Evolutionary conservation across 2,329 filamentous ascomycete genomes (phyloP).

Genomic region (Chaetomium sp.): DNA sequence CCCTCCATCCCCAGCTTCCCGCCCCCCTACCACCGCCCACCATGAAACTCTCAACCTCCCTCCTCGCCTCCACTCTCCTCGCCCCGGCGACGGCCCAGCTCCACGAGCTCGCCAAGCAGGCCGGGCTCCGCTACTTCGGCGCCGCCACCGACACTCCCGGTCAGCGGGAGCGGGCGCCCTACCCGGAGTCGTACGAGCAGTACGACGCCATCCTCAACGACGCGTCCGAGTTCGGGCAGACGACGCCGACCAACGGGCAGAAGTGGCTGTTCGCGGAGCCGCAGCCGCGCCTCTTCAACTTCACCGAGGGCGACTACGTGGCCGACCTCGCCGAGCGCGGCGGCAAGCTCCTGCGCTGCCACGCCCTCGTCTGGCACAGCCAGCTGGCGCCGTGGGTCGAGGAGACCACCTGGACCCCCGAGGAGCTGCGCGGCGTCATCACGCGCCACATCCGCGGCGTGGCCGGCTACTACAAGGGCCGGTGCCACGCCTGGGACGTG

Average conservation of each 20-base stretch:
- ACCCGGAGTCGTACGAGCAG: conserved; percentile 52
- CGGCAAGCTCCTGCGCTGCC: conserved; percentile 58
- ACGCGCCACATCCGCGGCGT: conserved; percentile 55
- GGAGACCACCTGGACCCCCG: conserved; percentile 52
- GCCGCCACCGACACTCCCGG: conserved; percentile 58
- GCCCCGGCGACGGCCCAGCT: conserved; percentile 45
- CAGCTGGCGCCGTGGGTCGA: conserved; percentile 56
- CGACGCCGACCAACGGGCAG: conserved; percentile 62
- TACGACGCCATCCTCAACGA: conserved; percentile 59
- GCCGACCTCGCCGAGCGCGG: conserved; percentile 47
- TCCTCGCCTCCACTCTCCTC: conserved; percentile 33
- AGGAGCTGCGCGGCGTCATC: conserved; percentile 53
- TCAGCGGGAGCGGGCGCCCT: conserved; percentile 47
- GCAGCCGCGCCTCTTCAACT: conserved; percentile 60
- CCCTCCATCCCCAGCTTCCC: not conserved
- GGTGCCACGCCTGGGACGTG: conserved; percentile 60
- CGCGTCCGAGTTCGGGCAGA: conserved; percentile 60
- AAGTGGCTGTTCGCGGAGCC: conserved; percentile 65
- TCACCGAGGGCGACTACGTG: conserved; percentile 57
- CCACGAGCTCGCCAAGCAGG: conserved; percentile 52
- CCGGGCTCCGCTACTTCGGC: conserved; percentile 62
- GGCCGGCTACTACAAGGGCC: conserved; percentile 50
- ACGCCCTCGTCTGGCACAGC: conserved; percentile 52
- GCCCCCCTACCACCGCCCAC: not conserved
- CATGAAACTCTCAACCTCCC: conserved; percentile 24